Conservation (phyloP, 495 filamentous ascomycete genomes). For the Friedmanniomyces simplex region DNA sequence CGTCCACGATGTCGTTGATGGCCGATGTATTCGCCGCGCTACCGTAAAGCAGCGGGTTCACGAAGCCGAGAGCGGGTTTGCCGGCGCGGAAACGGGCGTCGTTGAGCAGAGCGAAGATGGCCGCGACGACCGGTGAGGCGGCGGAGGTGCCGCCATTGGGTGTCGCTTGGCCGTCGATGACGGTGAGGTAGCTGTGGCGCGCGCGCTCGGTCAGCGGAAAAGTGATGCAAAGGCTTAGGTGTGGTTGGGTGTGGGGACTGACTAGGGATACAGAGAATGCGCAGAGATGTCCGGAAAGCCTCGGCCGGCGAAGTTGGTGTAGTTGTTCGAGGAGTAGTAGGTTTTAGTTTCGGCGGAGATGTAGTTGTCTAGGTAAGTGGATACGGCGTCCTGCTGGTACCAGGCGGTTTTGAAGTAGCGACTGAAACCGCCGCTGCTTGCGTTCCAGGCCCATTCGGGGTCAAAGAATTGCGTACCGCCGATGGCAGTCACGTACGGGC, state of each 20-base stretch:
- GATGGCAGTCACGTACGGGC: constrained; percentile 64
- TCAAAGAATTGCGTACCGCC: constrained; percentile 49
- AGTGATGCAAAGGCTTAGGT: background rate
- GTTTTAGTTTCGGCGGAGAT: constrained; percentile 36
- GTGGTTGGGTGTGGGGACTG: constrained; percentile 13
- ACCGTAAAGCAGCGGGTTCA: constrained; percentile 43
- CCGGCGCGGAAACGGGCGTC: constrained; percentile 49
- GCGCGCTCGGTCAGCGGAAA: background rate
- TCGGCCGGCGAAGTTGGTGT: constrained; percentile 47
- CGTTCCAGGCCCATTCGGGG: constrained; percentile 50
- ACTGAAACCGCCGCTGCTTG: constrained; percentile 57
- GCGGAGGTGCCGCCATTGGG: constrained; percentile 55
- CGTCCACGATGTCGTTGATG: constrained; percentile 7
- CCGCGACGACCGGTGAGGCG: constrained; percentile 52
- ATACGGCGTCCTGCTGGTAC: constrained; percentile 52
- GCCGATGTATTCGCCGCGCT: constrained; percentile 20
- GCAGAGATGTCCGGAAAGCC: constrained; percentile 66
- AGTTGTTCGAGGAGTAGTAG: constrained; percentile 29
- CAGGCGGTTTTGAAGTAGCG: constrained; percentile 50
- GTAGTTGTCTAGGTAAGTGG: constrained; percentile 43
- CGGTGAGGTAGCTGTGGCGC: constrained; percentile 37
- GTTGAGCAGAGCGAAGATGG: constrained; percentile 56
- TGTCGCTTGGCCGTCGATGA: constrained; percentile 41
- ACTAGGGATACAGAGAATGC: constrained; percentile 35
- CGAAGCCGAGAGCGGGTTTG: constrained; percentile 52